phyloP scores from a whole-genome alignment of 2,329 filamentous ascomycete genomes.

The Botrytis cinerea region DNA sequence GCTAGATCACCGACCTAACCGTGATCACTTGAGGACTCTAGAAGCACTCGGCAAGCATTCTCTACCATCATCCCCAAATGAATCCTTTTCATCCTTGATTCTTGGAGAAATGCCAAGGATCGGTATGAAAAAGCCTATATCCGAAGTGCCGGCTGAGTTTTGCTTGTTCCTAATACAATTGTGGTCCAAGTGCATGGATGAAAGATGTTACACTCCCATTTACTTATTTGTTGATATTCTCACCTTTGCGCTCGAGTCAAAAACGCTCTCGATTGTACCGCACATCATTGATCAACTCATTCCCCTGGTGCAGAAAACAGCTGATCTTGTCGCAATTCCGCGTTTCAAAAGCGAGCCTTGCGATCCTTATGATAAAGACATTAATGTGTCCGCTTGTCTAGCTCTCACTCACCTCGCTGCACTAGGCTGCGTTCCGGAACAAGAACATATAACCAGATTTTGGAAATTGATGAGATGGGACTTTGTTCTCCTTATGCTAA shows the following conservation, averaged over 20 bases:
- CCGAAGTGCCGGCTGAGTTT: conserved; percentile 61
- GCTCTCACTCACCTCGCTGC: conserved; percentile 65
- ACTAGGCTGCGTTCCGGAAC: conserved; percentile 54
- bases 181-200: conserved; percentile 68
- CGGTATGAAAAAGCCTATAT: conserved; percentile 51
- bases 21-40: conserved; percentile 61
- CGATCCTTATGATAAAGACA: conserved; percentile 53
- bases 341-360: conserved; percentile 46
- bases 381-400: conserved; percentile 65
- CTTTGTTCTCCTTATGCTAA: conserved; percentile 67
- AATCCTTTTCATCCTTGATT: conserved; percentile 66
- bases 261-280: conserved; percentile 60
- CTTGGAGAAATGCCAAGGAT: conserved; percentile 65
- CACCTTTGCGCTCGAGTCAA: conserved; percentile 62
- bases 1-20: conserved; percentile 41
- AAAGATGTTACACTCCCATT: conserved; percentile 62
- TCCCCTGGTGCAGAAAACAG: conserved; percentile 58
- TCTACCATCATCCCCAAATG: conserved; percentile 63
- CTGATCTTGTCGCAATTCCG: conserved; percentile 53
- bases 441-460: conserved; percentile 48
- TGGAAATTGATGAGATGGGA: conserved; percentile 70
- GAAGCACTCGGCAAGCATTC: conserved; percentile 65
- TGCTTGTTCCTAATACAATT: conserved; percentile 63
- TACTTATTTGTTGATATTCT: conserved; percentile 66
- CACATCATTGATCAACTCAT: conserved; percentile 60